Percentiles rank a stretch among this genome's conserved stretches.
Evolutionary conservation across 306 rosid species (phyloP).

Genomic region (Quercus suber): DNA sequence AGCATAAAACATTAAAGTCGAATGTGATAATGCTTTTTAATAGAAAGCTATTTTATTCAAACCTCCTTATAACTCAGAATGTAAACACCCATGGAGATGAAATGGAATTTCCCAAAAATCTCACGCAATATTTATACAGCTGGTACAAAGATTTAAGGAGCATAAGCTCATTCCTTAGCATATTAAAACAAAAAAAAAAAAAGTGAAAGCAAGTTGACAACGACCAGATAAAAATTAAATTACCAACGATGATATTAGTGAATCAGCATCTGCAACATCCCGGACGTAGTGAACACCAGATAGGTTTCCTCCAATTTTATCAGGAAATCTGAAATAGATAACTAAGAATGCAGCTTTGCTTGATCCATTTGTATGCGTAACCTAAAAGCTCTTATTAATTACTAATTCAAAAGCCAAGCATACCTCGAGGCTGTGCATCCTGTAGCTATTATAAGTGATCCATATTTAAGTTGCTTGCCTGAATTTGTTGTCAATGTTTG

Average conservation of each 20-base stretch:
- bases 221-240: constrained; percentile 2
- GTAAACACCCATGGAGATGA: neutral
- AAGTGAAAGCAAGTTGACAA: constrained; percentile 2
- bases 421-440: constrained; percentile 90
- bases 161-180: neutral
- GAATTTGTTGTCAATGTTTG: constrained; percentile 69
- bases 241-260: constrained; percentile 73
- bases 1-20: neutral
- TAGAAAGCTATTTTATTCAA: neutral
- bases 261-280: constrained; percentile 90
- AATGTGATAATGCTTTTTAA: neutral
- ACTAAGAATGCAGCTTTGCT: constrained; percentile 20
- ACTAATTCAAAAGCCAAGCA: constrained; percentile 5
- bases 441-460: constrained; percentile 79
- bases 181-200: neutral
- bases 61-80: neutral
- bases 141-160: no score
- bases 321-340: constrained; percentile 65
- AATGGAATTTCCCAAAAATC: no score
- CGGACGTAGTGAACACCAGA: constrained; percentile 92
- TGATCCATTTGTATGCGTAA: constrained; percentile 8
- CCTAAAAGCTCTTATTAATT: neutral
- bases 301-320: constrained; percentile 83
- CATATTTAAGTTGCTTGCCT: constrained; percentile 82
- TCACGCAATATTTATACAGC: no score